Percentiles rank a stretch among this genome's conserved stretches.
These are phyloP conservation scores for Venturia aucupariae DNA, from an alignment of 2,329 filamentous ascomycete species.

Conservation along the genomic window DNA sequence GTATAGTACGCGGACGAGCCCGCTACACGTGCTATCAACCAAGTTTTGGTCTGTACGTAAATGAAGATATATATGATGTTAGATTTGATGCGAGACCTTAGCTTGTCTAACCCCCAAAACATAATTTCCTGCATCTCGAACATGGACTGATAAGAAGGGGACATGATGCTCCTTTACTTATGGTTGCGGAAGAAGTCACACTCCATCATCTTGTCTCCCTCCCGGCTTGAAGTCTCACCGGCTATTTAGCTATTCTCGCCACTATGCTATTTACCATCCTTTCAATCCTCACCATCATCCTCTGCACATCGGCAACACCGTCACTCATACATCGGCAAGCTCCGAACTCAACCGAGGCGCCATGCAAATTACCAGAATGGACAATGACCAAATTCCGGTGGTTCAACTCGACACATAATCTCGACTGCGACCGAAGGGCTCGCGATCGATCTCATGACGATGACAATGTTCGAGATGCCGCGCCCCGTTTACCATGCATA, in stretches of 20 bases:
- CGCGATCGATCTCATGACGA: neutral
- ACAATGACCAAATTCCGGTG: neutral
- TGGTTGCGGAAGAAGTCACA: too few relatives aligned
- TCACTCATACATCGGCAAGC: neutral
- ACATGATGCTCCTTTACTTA: too few relatives aligned
- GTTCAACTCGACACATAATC: neutral
- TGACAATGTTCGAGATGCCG: too few relatives aligned
- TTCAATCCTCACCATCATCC: neutral
- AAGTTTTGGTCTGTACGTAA: neutral
- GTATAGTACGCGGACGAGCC: neutral
- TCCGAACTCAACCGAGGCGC: neutral
- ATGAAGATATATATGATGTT: neutral
- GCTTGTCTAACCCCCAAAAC: neutral
- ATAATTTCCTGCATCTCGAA: too few relatives aligned
- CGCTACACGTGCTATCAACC: neutral
- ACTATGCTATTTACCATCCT: neutral
- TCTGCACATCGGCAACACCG: neutral
- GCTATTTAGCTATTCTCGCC: neutral
- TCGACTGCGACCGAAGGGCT: neutral
- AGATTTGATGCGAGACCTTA: neutral
- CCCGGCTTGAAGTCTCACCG: neutral
- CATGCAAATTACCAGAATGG: neutral
- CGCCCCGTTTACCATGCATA: too few relatives aligned
- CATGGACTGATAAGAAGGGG: too few relatives aligned
- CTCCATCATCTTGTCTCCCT: neutral